Base-by-base conservation (phyloP, 2,329 filamentous ascomycete species). In the Ceratocystis papillata region DNA sequence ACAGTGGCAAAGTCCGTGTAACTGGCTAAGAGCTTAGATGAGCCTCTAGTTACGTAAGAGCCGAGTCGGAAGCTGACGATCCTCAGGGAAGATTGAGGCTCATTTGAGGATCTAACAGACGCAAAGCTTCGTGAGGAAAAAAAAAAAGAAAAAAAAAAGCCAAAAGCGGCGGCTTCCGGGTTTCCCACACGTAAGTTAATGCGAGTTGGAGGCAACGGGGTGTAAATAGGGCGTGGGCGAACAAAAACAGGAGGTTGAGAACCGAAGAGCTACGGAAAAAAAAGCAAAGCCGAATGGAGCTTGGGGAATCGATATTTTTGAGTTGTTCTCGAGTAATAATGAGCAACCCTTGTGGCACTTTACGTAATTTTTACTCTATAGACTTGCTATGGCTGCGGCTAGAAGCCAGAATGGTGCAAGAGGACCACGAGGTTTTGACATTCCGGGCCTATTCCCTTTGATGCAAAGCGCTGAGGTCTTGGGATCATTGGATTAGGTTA, bases 291-390 rank as follows among this genome's bases (percentile, higher is more conserved):
- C 20, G 45, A 63, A 63, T 41, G 17, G 28, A 46, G 61, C 46
- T 33, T 46, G 37, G 61, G 61, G 44, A 63, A 30, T 2, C 17
- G 10, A 37, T 25, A 5, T 17, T 41, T 25, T 22, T n/a, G 50
- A 53, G 63, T n/a, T 37, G 55, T 59, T 20, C 48, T 53, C 12
- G 46, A 50, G 22, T 50, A n/a, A 50, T 50, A 25, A 50, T 22
- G 48, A n/a, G n/a, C 28, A 59, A 59, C 55, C 28, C 55, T 59
- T 66, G 46, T 30, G 61, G 59, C 12, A 37, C 7, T 66, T 66
- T 66, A 66, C 65, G 65, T 66, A 66, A 66, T 17, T 66, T 22
- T 66, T 66, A 66, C 65, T 57, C 59, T 46, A 66, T 66, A 60
- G 33, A 53, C 48, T 57, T 59, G 28, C 55, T n/a, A 33, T 33